Base-by-base conservation (phyloP, 2,329 filamentous ascomycete genomes). In the Cordyceps fumosorosea region DNA sequence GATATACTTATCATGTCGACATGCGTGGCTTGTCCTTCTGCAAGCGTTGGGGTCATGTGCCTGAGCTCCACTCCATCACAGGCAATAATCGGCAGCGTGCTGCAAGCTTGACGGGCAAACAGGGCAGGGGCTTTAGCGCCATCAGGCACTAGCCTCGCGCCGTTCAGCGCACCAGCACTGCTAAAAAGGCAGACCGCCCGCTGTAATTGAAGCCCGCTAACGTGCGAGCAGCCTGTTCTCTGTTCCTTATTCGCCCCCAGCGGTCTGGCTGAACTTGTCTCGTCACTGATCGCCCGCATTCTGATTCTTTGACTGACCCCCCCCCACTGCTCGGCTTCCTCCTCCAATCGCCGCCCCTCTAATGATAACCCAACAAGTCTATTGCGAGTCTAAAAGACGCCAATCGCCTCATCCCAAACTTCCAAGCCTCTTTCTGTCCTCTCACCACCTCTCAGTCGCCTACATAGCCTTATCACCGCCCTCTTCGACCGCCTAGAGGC, bases 331-430 rank as follows among this genome's bases (percentile, higher is more conserved):
- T 45, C 59, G 44, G 29, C 29, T 29, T 51, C 59, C 11, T 56
- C 52, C 42, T 56, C 59, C 59, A 62, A 62, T 62, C 59, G 52
- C 59, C 44, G 52, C 32, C 59, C 20, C 52, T 62, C 59, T 29
- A 62, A 62, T 62, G 59, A 62, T 62, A 62, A 62, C 51, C 52
- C 42, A 44, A 44, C 29, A 42, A 44, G 44, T 56, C 52, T 51
- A 56, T 56, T 56, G 44, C 37, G 20, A 61, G 57, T 60, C 58
- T 55, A 55, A 62, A 60, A 44, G 59, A 37, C 59, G 59, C 52
- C 59, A 62, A 62, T 56, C 52, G 45, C 22, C 52, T 62, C 52
- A 32, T 56, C 22, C 29, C 44, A 51, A 32, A 44, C 52, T 44
- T 62, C 18, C 24, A 32, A 44, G 42, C 59, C 22, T 44, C 18